A percentile compares a stretch with the other conserved stretches of the same genome.
phyloP scores from a whole-genome alignment of 1,284 basidiomycete genomes.

The Ceraceosorus guamensis region DNA sequence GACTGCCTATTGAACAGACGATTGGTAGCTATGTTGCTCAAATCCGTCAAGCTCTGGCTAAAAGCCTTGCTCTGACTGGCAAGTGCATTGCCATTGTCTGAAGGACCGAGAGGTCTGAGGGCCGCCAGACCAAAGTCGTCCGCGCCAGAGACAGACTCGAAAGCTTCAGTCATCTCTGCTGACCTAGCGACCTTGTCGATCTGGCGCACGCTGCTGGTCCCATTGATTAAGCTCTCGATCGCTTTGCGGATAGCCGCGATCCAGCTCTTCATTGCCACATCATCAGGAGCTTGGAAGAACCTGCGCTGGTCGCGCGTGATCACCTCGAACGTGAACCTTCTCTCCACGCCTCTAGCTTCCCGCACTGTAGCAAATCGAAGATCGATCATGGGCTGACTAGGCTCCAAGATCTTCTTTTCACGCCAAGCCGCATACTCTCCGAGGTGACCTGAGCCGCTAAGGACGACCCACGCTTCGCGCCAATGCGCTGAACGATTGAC shows the following conservation, averaged over 20 bases:
- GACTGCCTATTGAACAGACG: neutral
- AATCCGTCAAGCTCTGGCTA: conserved; percentile 37
- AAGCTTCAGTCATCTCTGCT: no score
- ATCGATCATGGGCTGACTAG: conserved; percentile 33
- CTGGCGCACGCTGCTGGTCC: conserved; percentile 39
- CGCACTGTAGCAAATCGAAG: conserved; percentile 44
- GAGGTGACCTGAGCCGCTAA: conserved; percentile 34
- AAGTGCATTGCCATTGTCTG: neutral
- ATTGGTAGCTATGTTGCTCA: conserved; percentile 8
- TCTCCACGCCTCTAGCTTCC: conserved; percentile 35
- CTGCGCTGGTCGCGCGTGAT: conserved; percentile 52
- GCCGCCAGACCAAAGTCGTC: conserved; percentile 1
- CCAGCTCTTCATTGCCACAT: conserved; percentile 53
- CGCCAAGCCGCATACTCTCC: conserved; percentile 38
- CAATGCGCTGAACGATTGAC: conserved; percentile 26
- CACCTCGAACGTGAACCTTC: conserved; percentile 52
- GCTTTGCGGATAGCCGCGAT: conserved; percentile 53
- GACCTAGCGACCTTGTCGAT: conserved; percentile 23
- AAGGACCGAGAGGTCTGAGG: conserved; percentile 2
- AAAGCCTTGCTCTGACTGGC: conserved; percentile 9
- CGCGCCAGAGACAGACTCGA: no score
- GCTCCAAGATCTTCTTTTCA: conserved; percentile 27
- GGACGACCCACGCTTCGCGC: conserved; percentile 37
- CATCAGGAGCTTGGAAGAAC: conserved; percentile 53
- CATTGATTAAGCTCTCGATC: conserved; percentile 55